Evolutionary conservation across 2,329 filamentous ascomycete genomes (phyloP), one percentile per base, ranked within the genome.

Genomic region (Microdochium bolleyi): DNA sequence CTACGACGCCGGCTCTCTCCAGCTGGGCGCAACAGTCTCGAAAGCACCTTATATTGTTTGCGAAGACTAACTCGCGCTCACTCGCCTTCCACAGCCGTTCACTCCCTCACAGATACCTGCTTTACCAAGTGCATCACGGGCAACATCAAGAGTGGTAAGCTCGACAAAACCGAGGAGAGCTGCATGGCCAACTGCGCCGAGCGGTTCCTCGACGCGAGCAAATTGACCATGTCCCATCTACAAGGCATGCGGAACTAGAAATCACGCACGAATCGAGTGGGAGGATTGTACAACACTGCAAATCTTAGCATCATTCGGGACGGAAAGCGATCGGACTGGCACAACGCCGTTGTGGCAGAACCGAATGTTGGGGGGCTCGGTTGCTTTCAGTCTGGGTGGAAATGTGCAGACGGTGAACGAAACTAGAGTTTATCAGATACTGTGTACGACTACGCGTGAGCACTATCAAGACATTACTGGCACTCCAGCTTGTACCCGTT

Each of bases 151-250:
- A 80, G 78, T 56, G 81, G 83, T 25, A 82, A 83, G 62, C 76
- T 99, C 60, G 89, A 95, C 60, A 81, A 79, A 63, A 75, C 72
- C 56, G 94, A 99, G 74, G 86, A 94, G 74, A 73, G 77, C 9
- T 99, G 94, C 70, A 80, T 96, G 68, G 78, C 85, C 68, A 96
- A 96, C 76, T 99, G 94, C 66, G 91, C 97, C 53, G 89, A 96
- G 64, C 80, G 94, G 53, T 97, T 95, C 73, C 79, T 97, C 73
- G 94, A 99, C 70, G 82, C 91, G 57, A 94, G 92, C 72, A 73
- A 88, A 59, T 76, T 89, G 51, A 88, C 95, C n/a, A 75, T 96
- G 70, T 87, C 85, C 76, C 88, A 96, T 67, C 73, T 97, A 64
- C 85, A 94, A 68, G 80, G 66, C 57, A 72, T 80, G 73, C 74